Evolutionary conservation across 192 early-diverging fungal species (phyloP).

Genomic region (Backusella luteola): DNA sequence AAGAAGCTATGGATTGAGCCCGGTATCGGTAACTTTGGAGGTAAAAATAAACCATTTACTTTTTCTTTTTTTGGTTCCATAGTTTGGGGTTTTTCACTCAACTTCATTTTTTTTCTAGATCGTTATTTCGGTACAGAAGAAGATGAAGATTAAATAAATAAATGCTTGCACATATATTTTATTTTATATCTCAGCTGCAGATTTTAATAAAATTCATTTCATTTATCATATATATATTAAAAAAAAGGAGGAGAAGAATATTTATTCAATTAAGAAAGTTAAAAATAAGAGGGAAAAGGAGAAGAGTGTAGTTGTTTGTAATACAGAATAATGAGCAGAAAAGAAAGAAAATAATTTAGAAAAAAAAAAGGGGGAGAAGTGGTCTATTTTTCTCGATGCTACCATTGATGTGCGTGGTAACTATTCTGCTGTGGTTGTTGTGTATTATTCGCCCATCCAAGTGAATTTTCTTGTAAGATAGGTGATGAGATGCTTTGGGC

Average conservation of each 20-base stretch:
- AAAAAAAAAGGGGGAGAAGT: neutral
- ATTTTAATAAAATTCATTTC: slow-evolving; percentile 5
- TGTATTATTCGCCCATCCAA: slow-evolving; percentile 11
- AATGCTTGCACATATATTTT: neutral
- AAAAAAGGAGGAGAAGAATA: neutral
- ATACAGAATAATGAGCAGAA: neutral
- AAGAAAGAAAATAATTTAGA: neutral
- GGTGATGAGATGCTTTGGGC: slow-evolving; percentile 31
- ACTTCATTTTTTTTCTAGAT: slow-evolving; percentile 28
- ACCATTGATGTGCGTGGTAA: neutral
- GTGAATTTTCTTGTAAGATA: slow-evolving; percentile 33
- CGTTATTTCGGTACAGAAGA: slow-evolving; percentile 60
- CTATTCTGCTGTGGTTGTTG: neutral
- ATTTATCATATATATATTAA: neutral
- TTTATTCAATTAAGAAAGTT: slow-evolving; percentile 11
- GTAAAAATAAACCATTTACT: slow-evolving; percentile 16
- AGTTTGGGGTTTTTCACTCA: neutral
- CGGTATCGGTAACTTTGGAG: slow-evolving; percentile 89
- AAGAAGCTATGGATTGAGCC: slow-evolving; percentile 72
- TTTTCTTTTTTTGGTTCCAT: neutral
- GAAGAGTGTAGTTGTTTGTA: neutral
- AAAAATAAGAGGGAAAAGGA: neutral
- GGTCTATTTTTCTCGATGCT: neutral
- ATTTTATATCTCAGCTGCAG: slow-evolving; percentile 1
- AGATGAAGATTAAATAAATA: slow-evolving; percentile 14